phyloP scores from a whole-genome alignment of 768 basidiomycete species.

The Suillus ampliporus region DNA sequence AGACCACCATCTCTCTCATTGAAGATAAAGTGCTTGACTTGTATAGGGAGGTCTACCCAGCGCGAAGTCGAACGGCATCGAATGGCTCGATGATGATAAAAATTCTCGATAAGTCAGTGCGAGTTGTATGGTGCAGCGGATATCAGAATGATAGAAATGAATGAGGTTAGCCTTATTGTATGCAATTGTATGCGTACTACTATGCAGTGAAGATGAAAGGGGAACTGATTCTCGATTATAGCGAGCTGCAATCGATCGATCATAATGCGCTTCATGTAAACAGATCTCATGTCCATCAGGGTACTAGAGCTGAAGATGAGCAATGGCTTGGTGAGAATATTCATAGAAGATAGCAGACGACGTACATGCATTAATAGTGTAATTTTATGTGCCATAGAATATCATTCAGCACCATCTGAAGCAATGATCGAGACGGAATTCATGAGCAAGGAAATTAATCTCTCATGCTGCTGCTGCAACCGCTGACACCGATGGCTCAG shows the following conservation, averaged over 20 bases:
- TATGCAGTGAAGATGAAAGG: neutral
- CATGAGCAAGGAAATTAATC: neutral
- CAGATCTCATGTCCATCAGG: neutral
- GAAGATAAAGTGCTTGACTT: no score
- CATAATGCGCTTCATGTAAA: no score
- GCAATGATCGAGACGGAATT: neutral
- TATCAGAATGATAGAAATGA: no score
- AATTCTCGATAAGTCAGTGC: no score
- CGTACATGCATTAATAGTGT: neutral
- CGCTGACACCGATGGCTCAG: neutral
- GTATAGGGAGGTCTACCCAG: no score
- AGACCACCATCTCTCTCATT: no score
- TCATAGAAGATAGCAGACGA: neutral
- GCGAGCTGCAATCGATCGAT: neutral
- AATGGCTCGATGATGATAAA: no score
- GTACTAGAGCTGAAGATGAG: neutral
- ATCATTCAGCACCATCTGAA: neutral
- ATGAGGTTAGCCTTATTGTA: no score
- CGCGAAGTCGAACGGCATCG: no score
- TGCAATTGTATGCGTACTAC: no score
- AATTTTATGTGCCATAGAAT: neutral
- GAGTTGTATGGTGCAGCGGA: no score
- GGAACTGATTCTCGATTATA: neutral
- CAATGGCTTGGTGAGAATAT: neutral
- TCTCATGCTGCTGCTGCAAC: slow-evolving; percentile 6